These are phyloP conservation scores for Blastocystis sp. DNA, from an alignment of 352 stramenopile genomes.

Conservation along the genomic window DNA sequence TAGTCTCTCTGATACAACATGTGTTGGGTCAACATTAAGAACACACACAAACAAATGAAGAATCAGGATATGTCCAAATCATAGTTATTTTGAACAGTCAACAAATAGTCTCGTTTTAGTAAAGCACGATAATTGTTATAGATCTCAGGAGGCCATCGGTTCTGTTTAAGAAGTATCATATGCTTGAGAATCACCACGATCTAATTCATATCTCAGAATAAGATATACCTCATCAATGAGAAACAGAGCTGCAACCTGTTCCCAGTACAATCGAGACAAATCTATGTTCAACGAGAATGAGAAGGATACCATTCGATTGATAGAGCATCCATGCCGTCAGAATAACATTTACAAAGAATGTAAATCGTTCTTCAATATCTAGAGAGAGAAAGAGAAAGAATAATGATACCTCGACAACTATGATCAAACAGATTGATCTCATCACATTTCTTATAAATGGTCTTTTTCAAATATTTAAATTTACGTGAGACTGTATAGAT, in stretches of 20 bases:
- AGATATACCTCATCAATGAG: not conserved
- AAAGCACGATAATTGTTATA: conserved; percentile 15
- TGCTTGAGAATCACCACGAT: not conserved
- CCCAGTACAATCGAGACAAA: not conserved
- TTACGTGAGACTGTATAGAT: conserved; percentile 18
- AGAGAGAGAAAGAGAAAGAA: not conserved
- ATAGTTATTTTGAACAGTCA: conserved; percentile 5
- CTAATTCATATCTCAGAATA: not conserved
- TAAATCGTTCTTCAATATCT: not conserved
- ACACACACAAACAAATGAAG: not conserved
- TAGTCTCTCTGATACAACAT: not conserved
- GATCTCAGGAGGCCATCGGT: conserved; percentile 19
- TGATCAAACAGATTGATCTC: conserved; percentile 40
- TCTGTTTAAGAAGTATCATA: conserved; percentile 25
- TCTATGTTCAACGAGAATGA: not conserved
- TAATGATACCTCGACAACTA: not conserved
- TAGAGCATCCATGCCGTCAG: not conserved
- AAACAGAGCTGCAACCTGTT: not conserved
- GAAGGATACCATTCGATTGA: not conserved
- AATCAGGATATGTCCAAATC: conserved; percentile 29
- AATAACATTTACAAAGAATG: not conserved
- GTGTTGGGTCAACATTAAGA: not conserved
- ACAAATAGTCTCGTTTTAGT: not conserved
- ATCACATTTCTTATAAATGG: conserved; percentile 38
- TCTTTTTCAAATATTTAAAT: conserved; percentile 23